A percentile compares a stretch with the other conserved stretches of the same genome.
These are phyloP conservation scores for Anisodus acutangulus DNA, from an alignment of 257 asterid species.

Conservation along the genomic window DNA sequence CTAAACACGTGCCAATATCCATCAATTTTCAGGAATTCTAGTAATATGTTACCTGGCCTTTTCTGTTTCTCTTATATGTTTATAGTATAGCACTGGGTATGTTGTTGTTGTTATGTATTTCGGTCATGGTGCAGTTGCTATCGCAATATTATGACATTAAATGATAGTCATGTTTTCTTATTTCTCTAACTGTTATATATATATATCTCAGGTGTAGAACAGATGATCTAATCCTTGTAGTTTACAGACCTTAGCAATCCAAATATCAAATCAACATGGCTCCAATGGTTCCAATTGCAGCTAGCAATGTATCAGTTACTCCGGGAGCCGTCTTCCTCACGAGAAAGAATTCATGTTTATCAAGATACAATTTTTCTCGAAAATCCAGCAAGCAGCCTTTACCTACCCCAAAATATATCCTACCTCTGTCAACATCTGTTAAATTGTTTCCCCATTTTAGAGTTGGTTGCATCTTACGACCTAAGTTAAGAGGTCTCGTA, in stretches of 20 bases:
- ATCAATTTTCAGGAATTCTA: background rate
- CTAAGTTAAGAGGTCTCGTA: slow-evolving; percentile 47
- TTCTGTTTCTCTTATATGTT: background rate
- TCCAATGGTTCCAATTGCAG: slow-evolving; percentile 56
- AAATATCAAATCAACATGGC: slow-evolving; percentile 55
- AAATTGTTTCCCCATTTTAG: slow-evolving; percentile 81
- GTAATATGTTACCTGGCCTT: background rate
- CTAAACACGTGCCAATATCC: background rate
- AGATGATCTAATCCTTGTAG: slow-evolving; percentile 40
- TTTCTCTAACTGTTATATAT: slow-evolving; percentile 13
- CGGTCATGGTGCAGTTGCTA: background rate
- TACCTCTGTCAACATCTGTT: slow-evolving; percentile 77
- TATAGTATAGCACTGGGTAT: background rate
- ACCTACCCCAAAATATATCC: slow-evolving; percentile 51
- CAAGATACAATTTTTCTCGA: slow-evolving; percentile 52
- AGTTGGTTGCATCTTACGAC: slow-evolving; percentile 46
- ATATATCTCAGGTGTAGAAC: slow-evolving; percentile 47
- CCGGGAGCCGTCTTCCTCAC: slow-evolving; percentile 49
- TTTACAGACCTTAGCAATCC: slow-evolving; percentile 36
- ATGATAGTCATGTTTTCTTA: background rate
- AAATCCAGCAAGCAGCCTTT: slow-evolving; percentile 51
- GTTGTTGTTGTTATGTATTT: background rate
- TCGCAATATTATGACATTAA: background rate
- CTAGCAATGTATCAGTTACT: slow-evolving; percentile 47
- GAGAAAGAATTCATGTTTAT: slow-evolving; percentile 46